Base-by-base conservation (phyloP, 345 rosid species). In the Populus nigra region DNA sequence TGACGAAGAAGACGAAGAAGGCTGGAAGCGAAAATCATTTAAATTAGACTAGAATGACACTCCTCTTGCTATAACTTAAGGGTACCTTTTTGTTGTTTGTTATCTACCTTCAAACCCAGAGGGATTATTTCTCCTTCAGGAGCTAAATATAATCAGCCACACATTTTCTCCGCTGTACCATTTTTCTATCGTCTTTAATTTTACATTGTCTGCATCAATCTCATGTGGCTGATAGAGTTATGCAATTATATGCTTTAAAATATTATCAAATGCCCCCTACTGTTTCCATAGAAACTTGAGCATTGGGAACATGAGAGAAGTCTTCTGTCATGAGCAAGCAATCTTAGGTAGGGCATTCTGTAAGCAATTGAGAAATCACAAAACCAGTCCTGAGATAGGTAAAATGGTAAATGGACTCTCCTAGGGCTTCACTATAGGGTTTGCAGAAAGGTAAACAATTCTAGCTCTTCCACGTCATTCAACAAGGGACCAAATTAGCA, bases 1-100 rank as follows among this genome's bases (percentile, higher is more conserved):
- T 35, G 70, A 79, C 69, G 77, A 68, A n/a, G 31, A 73, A 41
- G 36, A 79, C 73, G 77, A 68, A n/a, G 31, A 73, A 57, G 36
- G 25, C 62, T 38, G 11, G 43, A 43, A 50, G 38, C 20, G 33
- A 61, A 35, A 71, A 63, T 7, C 7, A 41, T 71, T 69, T 22
- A 2, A 49, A 66, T 27, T 41, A 68, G 81, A 73, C 59, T 72
- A 73, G 72, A 66, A 39, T 7, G 31, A 41, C 29, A 20, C 15
- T 33, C 9, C 66, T 63, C 39, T 39, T 62, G 75, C 63, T 4
- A 18, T 5, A 12, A 49, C 59, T 20, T 53, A 17, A 15, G 25
- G 33, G 5, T 29, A 17, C 36, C 49, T 35, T 71, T 35, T 63
- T 18, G 20, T 49, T 72, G 41, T 29, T 25, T 33, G 41, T 11